Evolutionary conservation across 1,139 yeast genomes (phyloP).

Genomic region (Sugiyamaella pinicola): DNA sequence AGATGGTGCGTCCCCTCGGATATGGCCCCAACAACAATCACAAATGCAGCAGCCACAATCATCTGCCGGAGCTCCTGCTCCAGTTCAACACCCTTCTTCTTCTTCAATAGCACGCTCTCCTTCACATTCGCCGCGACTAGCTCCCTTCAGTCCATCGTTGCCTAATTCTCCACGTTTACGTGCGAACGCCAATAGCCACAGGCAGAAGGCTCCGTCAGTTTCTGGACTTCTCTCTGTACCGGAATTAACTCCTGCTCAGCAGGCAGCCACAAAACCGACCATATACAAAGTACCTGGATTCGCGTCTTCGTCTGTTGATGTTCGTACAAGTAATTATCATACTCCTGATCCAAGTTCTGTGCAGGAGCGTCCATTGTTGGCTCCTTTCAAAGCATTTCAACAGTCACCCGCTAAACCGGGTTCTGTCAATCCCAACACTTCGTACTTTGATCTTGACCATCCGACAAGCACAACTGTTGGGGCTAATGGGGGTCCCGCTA

Average conservation of each 20-base stretch:
- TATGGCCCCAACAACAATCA: conserved; percentile 1
- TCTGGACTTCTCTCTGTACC: conserved; percentile 16
- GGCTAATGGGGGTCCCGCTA: background rate
- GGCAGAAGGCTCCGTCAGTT: conserved; percentile 11
- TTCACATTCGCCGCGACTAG: conserved; percentile 10
- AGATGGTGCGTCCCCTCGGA: conserved; percentile 9
- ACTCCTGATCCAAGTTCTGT: conserved; percentile 9
- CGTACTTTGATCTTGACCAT: conserved; percentile 19
- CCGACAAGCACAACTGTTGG: conserved; percentile 6
- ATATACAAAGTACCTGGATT: conserved; percentile 9
- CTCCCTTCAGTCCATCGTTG: conserved; percentile 6
- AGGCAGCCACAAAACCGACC: background rate
- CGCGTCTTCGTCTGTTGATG: conserved; percentile 14
- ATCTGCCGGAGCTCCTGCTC: conserved; percentile 4
- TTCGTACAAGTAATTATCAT: conserved; percentile 3
- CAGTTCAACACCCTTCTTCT: conserved; percentile 9
- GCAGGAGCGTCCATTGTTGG: conserved; percentile 21
- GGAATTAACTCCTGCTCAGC: conserved; percentile 8
- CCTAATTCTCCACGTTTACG: conserved; percentile 5
- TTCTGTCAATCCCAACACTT: background rate
- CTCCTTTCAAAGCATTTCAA: conserved; percentile 21
- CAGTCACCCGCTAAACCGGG: conserved; percentile 4
- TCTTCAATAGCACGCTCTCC: conserved; percentile 14
- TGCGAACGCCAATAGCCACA: conserved; percentile 2
- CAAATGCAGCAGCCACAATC: background rate